Percentiles rank a stretch among this genome's conserved stretches.
phyloP scores from a whole-genome alignment of 1,139 yeast species.

The Saccharomyces hybrid region DNA sequence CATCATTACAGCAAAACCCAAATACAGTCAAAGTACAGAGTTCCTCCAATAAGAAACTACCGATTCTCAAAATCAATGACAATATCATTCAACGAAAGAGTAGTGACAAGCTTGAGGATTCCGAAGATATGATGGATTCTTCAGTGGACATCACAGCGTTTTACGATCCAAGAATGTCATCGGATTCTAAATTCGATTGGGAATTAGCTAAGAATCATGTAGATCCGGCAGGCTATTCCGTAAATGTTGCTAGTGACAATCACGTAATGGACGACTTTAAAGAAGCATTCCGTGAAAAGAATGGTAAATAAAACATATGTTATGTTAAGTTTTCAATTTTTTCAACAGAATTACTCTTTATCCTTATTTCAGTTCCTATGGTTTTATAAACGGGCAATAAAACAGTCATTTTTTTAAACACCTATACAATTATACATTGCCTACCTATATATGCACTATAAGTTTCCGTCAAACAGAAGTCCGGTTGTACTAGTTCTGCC shows the following conservation, averaged over 20 bases:
- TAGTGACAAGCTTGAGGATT: conserved; percentile 9
- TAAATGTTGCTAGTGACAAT: conserved; percentile 14
- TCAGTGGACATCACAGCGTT: conserved; percentile 21
- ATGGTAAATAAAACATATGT: background rate
- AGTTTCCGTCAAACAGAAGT: background rate
- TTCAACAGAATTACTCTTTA: background rate
- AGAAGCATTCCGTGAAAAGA: conserved; percentile 9
- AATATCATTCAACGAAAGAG: conserved; percentile 6
- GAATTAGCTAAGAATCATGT: conserved; percentile 1
- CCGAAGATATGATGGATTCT: conserved; percentile 11
- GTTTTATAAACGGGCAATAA: background rate
- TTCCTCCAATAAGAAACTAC: conserved; percentile 2
- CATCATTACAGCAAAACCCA: no score
- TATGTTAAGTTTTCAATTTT: background rate
- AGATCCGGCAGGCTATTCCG: conserved; percentile 8
- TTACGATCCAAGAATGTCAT: conserved; percentile 19
- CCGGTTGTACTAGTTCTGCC: background rate
- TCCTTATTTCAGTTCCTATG: background rate
- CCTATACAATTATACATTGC: background rate
- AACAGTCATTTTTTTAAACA: background rate
- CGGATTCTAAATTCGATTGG: conserved; percentile 12
- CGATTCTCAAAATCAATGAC: conserved; percentile 13
- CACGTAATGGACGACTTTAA: conserved; percentile 18
- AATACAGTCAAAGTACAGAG: no score
- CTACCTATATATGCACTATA: background rate